Evolutionary conservation across 306 rosid genomes (phyloP), one percentile per base, ranked within the genome.

Genomic region (Herpetospermum pedunculosum): DNA sequence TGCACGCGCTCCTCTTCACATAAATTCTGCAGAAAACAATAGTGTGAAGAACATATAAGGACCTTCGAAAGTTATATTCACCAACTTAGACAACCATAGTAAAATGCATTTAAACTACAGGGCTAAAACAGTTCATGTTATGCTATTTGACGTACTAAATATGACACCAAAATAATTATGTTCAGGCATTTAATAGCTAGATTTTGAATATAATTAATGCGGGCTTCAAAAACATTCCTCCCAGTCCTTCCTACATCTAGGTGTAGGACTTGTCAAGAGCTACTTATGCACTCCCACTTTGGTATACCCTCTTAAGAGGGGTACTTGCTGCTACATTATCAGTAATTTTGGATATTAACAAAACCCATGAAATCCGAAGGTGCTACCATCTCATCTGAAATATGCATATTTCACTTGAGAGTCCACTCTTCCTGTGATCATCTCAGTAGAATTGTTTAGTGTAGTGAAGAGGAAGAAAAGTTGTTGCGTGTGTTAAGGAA

Each of bases 1-100:
- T 82, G 97, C 89, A 90, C 89, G 16, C 82, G 88, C 81, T 84
- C 89, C 14, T 90, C 96, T 57, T 80, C 88, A 37, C 97, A 93
- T 77, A 90, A 41, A 73, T 78, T 80, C 98, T 90, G 90, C 85
- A 85, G n/a, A 77, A 77, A 69, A 29, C 19, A 55, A 3, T 26
- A n/a, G 55, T 3, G 19, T 23, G 18, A 34, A n/a, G 72, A 64
- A 25, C n/a, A 41, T 23, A 67, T 23, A 23, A 67, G 70, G 26
- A 57, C 3, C 6, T 67, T 67, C 6, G 23, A 21, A 25, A 65
- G 50, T 65, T 5, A 40, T 65, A 23, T 13, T 23, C 3, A 25
- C 50, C 23, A 40, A 41, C 53, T 67, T 1, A 41, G 52, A 41
- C 19, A 41, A 21, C 46, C 16, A 64, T 38, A 11, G 49, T 19